phyloP scores from a whole-genome alignment of 352 stramenopile species.

The Phytophthora pluvialis region DNA sequence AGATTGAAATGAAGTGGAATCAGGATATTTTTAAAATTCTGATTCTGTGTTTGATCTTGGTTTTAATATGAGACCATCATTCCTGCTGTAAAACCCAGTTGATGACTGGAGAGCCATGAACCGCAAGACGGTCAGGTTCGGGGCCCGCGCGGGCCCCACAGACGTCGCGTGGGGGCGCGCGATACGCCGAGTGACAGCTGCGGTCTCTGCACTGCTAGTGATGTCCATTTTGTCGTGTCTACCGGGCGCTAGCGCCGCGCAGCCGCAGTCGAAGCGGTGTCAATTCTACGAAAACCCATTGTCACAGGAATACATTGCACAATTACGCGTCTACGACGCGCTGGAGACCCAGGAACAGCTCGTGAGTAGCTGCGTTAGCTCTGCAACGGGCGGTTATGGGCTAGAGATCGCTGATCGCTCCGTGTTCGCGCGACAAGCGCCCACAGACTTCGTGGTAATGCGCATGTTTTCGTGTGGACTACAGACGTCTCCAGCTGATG shows the following conservation, averaged over 20 bases:
- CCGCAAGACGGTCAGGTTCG: slow-evolving; percentile 18
- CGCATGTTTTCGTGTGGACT: slow-evolving; percentile 50
- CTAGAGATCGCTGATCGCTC: slow-evolving; percentile 38
- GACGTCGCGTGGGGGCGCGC: background rate
- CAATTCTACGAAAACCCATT: slow-evolving; percentile 43
- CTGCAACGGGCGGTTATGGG: slow-evolving; percentile 17
- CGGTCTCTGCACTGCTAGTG: slow-evolving; percentile 13
- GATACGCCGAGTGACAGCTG: slow-evolving; percentile 8
- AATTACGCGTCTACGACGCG: slow-evolving; percentile 38
- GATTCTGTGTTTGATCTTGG: slow-evolving; percentile 18
- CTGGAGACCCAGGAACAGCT: slow-evolving; percentile 43
- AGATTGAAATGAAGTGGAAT: slow-evolving; percentile 18
- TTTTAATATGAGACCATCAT: slow-evolving; percentile 24
- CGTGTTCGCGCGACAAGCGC: slow-evolving; percentile 35
- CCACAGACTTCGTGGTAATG: slow-evolving; percentile 74
- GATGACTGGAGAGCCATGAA: slow-evolving; percentile 27
- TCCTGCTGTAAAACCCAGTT: slow-evolving; percentile 18
- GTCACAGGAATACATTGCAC: slow-evolving; percentile 49
- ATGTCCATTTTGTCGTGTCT: slow-evolving; percentile 3
- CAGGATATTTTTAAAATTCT: slow-evolving; percentile 16
- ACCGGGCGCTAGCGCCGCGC: slow-evolving; percentile 1
- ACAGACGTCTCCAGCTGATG: background rate
- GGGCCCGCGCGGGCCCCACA: slow-evolving; percentile 5
- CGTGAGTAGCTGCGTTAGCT: slow-evolving; percentile 34
- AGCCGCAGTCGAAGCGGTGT: slow-evolving; percentile 33